Evolutionary conservation across 2,329 filamentous ascomycete species (phyloP).

Genomic region (Magnaporthiopsis rhizophila): DNA sequence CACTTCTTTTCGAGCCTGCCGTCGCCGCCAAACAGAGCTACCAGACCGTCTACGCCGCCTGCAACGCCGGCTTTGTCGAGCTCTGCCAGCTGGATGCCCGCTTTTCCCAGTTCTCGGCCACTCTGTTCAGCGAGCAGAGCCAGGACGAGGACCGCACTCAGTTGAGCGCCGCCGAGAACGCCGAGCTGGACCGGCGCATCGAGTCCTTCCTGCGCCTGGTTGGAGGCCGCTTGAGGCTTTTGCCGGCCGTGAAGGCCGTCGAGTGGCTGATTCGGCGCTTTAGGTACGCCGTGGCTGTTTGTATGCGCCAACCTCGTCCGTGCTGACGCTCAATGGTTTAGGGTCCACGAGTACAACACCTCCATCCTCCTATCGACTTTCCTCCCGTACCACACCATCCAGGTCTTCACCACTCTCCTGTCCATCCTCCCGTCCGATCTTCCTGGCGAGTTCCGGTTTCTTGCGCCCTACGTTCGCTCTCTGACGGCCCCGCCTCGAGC

Average conservation of each 20-base stretch:
- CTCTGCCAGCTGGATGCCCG: constrained; percentile 78
- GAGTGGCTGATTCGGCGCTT: constrained; percentile 95
- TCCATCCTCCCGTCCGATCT: constrained; percentile 76
- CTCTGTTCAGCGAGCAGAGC: constrained; percentile 90
- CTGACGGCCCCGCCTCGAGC: constrained; percentile 70
- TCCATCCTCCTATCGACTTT: constrained; percentile 72
- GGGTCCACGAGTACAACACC: constrained; percentile 88
- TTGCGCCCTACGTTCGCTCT: constrained; percentile 77
- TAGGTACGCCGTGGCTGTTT: constrained; percentile 44
- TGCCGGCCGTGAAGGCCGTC: constrained; percentile 80
- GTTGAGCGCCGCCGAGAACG: constrained; percentile 75
- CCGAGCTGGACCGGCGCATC: constrained; percentile 66
- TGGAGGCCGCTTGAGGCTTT: constrained; percentile 68
- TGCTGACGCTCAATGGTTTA: constrained; percentile 26
- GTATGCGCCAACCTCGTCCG: not conserved
- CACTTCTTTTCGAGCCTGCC: constrained; percentile 82
- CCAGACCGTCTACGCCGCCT: constrained; percentile 80
- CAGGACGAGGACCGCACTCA: constrained; percentile 79
- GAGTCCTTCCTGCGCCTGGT: constrained; percentile 78
- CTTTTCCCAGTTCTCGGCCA: constrained; percentile 66
- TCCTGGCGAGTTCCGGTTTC: constrained; percentile 70
- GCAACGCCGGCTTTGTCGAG: constrained; percentile 83
- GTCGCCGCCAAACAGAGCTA: constrained; percentile 84
- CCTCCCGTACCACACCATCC: constrained; percentile 82
- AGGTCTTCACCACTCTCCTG: constrained; percentile 76